These are phyloP conservation scores for Thelonectria blattea DNA, from an alignment of 2,329 filamentous ascomycete genomes.

Conservation along the genomic window DNA sequence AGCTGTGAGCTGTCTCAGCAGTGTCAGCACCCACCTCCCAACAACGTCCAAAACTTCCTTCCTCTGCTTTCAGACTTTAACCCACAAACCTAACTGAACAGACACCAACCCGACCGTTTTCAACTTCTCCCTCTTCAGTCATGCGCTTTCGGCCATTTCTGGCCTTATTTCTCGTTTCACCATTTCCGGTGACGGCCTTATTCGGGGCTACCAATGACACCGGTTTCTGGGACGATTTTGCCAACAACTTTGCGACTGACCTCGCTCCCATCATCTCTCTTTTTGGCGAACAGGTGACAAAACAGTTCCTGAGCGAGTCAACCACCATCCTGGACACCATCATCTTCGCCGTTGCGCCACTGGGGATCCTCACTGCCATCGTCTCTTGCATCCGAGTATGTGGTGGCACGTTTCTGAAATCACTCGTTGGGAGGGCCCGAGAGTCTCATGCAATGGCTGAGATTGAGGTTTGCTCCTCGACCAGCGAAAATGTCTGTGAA, in stretches of 20 bases:
- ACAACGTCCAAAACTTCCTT: too few species aligned
- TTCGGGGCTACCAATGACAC: not conserved
- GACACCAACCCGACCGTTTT: not conserved
- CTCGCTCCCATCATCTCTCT: not conserved
- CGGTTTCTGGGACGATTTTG: not conserved
- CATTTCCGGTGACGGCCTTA: not conserved
- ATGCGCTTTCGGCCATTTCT: not conserved
- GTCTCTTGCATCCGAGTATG: not conserved
- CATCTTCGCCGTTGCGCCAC: not conserved
- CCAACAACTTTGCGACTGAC: not conserved
- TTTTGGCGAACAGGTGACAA: not conserved
- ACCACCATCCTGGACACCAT: not conserved
- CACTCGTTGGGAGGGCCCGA: not conserved
- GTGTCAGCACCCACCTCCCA: too few species aligned
- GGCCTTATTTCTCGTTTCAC: not conserved
- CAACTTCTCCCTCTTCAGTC: not conserved
- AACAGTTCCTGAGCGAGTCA: not conserved
- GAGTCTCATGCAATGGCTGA: not conserved
- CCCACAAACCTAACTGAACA: too few species aligned
- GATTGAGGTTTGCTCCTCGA: not conserved
- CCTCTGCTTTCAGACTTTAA: too few species aligned
- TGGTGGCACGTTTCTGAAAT: not conserved
- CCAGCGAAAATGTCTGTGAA: not conserved
- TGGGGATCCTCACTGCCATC: not conserved
- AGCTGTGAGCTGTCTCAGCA: too few species aligned